phyloP scores from a whole-genome alignment of 2,329 filamentous ascomycete genomes.

The Hypocrella siamensis region DNA sequence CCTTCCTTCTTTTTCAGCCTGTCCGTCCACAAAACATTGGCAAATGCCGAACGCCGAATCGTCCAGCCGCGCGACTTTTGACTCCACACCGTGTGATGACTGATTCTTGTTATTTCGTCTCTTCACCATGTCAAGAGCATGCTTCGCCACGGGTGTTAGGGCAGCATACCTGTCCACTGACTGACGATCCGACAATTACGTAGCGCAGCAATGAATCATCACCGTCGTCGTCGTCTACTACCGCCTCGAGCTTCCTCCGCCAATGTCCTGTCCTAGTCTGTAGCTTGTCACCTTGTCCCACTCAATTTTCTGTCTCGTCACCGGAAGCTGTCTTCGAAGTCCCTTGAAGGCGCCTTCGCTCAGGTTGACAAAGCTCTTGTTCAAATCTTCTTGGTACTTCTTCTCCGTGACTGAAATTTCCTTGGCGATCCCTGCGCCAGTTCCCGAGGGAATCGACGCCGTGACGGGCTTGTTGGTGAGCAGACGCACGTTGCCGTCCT shows the following conservation, averaged over 20 bases:
- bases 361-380: constrained; percentile 72
- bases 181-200: neutral
- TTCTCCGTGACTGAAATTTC: constrained; percentile 71
- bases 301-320: constrained; percentile 96
- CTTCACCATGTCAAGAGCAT: no score
- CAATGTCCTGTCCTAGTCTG: constrained; percentile 66
- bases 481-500: constrained; percentile 92
- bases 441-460: constrained; percentile 42
- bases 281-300: constrained; percentile 98
- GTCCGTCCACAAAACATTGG: no score
- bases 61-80: no score
- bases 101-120: no score
- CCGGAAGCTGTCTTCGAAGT: constrained; percentile 78
- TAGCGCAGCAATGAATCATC: neutral
- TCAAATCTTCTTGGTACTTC: constrained; percentile 92
- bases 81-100: no score
- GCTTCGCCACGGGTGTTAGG: no score
- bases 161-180: no score
- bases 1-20: no score
- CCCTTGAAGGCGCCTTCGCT: constrained; percentile 94
- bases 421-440: constrained; percentile 54
- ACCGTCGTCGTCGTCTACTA: constrained; percentile 12
- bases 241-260: constrained; percentile 45
- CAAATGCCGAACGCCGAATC: no score
- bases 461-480: constrained; percentile 69